A percentile compares a stretch with the other conserved stretches of the same genome.
phyloP scores from a whole-genome alignment of 805 yeast genomes.

The Kodamaea fukazawae region DNA sequence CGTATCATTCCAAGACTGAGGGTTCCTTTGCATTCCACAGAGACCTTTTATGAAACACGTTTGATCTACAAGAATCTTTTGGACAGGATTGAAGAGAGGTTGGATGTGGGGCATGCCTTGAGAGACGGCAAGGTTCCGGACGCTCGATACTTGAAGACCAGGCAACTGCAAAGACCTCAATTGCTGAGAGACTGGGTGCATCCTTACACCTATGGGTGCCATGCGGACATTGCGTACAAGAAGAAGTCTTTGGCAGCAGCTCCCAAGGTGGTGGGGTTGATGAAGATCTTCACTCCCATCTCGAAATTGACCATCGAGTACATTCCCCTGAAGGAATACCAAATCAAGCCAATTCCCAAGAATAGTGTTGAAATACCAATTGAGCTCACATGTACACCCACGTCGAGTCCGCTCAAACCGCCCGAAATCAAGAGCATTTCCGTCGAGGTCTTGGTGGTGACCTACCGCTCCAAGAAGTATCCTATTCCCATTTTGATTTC shows the following conservation, averaged over 20 bases:
- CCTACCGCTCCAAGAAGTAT: conserved; percentile 31
- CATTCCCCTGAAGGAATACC: conserved; percentile 8
- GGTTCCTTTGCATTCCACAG: conserved; percentile 3
- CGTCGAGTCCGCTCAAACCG: conserved; percentile 11
- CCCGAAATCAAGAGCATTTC: conserved; percentile 23
- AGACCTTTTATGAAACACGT: conserved; percentile 13
- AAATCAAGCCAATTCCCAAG: conserved; percentile 14
- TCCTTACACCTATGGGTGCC: background rate
- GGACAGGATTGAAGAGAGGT: conserved; percentile 13
- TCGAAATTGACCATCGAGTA: conserved; percentile 15
- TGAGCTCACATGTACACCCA: conserved; percentile 13
- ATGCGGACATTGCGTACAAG: conserved; percentile 13
- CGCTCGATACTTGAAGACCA: conserved; percentile 1
- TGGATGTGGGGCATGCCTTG: conserved; percentile 17
- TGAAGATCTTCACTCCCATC: conserved; percentile 17
- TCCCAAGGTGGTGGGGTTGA: conserved; percentile 21
- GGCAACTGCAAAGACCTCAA: background rate
- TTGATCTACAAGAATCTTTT: conserved; percentile 18
- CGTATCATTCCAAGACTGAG: conserved; percentile 19
- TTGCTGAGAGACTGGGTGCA: background rate
- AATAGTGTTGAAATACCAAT: conserved; percentile 13
- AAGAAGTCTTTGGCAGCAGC: conserved; percentile 22
- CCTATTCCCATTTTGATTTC: conserved; percentile 40
- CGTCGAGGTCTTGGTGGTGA: conserved; percentile 31
- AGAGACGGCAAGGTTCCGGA: conserved; percentile 6